Evolutionary conservation across 202 grass and related monocot genomes (phyloP).

Genomic region (Cymbopogon flexuosus): DNA sequence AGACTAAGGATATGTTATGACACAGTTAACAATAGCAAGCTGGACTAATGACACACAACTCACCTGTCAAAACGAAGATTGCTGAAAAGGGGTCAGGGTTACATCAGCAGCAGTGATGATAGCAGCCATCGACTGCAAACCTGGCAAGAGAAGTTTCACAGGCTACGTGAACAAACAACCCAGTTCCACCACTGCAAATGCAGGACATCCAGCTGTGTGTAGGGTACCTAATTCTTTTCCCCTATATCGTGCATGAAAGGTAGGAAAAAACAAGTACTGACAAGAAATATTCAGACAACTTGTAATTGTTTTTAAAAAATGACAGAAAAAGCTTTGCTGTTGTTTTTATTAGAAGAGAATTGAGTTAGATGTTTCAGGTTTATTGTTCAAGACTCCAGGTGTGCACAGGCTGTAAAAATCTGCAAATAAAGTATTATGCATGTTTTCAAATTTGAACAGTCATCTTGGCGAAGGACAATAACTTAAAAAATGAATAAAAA

Average conservation of each 20-base stretch:
- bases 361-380: not conserved
- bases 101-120: not conserved
- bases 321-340: too few relatives aligned
- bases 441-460: conserved; percentile 7
- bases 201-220: not conserved
- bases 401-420: not conserved
- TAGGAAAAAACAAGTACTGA: not conserved
- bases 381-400: not conserved
- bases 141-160: not conserved
- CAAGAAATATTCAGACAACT: not conserved
- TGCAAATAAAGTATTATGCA: conserved; percentile 1
- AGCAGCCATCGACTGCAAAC: not conserved
- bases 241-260: too few relatives aligned
- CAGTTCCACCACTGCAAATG: not conserved
- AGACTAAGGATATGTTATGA: too few relatives aligned
- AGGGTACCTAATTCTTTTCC: not conserved
- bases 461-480: conserved; percentile 6
- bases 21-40: too few relatives aligned
- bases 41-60: not conserved
- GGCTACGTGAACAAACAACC: not conserved
- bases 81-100: not conserved
- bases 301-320: too few relatives aligned
- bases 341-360: not conserved
- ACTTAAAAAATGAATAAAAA: not conserved
- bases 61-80: not conserved